Base-by-base conservation (phyloP, 345 rosid genomes). In the Citrus australasica region DNA sequence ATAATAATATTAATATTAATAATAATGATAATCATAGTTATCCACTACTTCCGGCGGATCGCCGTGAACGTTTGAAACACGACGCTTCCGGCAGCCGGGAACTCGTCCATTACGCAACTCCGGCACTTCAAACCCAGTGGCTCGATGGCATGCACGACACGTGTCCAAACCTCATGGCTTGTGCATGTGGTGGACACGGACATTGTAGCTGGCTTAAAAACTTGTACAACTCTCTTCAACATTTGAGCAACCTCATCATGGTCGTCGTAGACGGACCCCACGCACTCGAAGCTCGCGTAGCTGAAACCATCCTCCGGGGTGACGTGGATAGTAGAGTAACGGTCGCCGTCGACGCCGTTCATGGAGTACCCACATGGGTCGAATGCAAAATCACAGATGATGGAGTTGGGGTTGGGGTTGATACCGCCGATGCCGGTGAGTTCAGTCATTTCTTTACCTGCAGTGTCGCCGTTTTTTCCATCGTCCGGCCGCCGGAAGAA, bases 281-380 rank as follows among this genome's bases (percentile, higher is more conserved):
- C 81, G 59, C 92, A 89, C 86, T 97, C 99, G 72, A 86, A 97
- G 83, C 99, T 97, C 0, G 98, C 99, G 71, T 97, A 97, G 88
- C 98, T 94, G 69, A 85, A 94, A 5, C 98, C 99, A 51, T 90
- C 98, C 81, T 97, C 99, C 0, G 99, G 99, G 0, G 99, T 96
- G 28, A 96, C 99, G 75, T 96, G 99, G 37, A 96, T 94, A 5
- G 99, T 96, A 0, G 99, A 96, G 92, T 96, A 96, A 25, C 97
- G 90, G n/a, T 92, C 92, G 0, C 90, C 87, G 67, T 91, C 93
- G 48, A 97, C 88, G 74, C 98, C 97, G 16, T 97, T 97, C 99
- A 97, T 97, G 19, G 99, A 97, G 86, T 97, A 97, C 1, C 99
- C 99, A 61, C 99, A 97, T 0, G 99, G 99, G 67, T 97, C 98